Evolutionary conservation across 1,139 yeast species (phyloP).

Genomic region (Magnusiomyces paraingens): DNA sequence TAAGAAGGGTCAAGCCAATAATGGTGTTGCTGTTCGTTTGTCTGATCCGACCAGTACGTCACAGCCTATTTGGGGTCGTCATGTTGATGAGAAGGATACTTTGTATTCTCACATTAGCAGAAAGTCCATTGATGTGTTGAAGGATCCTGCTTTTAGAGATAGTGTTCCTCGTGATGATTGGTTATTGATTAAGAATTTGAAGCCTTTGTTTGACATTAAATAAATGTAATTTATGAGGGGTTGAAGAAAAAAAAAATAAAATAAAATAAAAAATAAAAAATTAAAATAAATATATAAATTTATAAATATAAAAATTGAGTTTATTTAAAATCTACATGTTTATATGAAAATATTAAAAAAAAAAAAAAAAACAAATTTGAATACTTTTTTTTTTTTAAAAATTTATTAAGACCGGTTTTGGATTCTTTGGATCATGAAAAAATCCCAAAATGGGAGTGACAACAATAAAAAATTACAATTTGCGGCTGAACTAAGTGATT

Average conservation of each 20-base stretch:
- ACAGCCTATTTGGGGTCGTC: constrained; percentile 99
- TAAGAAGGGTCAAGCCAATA: constrained; percentile 91
- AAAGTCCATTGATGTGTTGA: constrained; percentile 90
- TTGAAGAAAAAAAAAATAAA: background rate
- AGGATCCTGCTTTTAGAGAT: constrained; percentile 96
- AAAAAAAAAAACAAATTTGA: background rate
- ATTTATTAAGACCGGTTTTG: background rate
- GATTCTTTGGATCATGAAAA: background rate
- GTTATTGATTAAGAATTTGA: constrained; percentile 82
- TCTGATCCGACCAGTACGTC: constrained; percentile 78
- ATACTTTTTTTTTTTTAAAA: too few species aligned
- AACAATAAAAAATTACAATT: background rate
- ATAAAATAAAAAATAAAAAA: background rate
- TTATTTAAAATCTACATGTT: background rate
- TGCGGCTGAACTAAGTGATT: too few species aligned
- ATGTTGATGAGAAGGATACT: constrained; percentile 86
- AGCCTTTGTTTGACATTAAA: constrained; percentile 77
- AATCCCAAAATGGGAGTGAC: background rate
- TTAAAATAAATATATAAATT: background rate
- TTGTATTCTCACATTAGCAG: constrained; percentile 84
- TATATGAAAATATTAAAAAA: background rate
- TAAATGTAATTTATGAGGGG: constrained; percentile 24
- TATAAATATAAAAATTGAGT: background rate
- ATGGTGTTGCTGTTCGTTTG: constrained; percentile 98
- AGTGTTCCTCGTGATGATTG: constrained; percentile 92